Evolutionary conservation across 305 asterid species (phyloP), one percentile per base, ranked within the genome.

Genomic region (Solanum hybrid): DNA sequence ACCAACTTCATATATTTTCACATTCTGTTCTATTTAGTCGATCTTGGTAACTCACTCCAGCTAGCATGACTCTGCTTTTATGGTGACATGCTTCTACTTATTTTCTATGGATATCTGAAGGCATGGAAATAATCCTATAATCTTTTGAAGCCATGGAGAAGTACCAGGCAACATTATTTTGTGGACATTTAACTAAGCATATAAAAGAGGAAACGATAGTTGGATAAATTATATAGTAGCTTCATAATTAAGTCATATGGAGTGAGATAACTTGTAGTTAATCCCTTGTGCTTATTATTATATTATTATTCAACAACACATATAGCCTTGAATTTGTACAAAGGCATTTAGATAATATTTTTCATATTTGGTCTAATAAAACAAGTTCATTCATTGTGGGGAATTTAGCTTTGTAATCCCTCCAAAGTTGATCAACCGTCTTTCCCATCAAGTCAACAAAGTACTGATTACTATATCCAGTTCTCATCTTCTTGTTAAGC

Each of bases 341-440:
- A 51, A 65, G 57, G 10, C 57, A 31, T 26, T 79, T 3, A 4
- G 0, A 12, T 26, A 5, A 85, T 17, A 27, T 45, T 85, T 10
- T 26, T 15, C 32, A 85, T 51, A 6, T 51, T 45, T 36, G 14
- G 7, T 31, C 38, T 31, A 4, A 9, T 32, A 31, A 20, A 6
- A 9, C 11, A 73, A 3, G 32, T 20, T 34, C 24, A 76, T 10
- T 72, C 24, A 5, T 3, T 17, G 11, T 57, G 8, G 45, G 87
- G 68, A 89, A 95, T 86, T 92, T 93, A 27, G 95, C 95, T 57
- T 95, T 95, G 79, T 95, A 95, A 24, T 94, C 98, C 1, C 15
- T 88, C 94, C 94, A 95, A 20, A 95, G 92, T 20, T 95, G 97
- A 77, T 92, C 93, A 34, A 93, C 93, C 0, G 91, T 86, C 90